Conservation (phyloP, 352 stramenopile genomes). For the Phytophthora pisi region DNA sequence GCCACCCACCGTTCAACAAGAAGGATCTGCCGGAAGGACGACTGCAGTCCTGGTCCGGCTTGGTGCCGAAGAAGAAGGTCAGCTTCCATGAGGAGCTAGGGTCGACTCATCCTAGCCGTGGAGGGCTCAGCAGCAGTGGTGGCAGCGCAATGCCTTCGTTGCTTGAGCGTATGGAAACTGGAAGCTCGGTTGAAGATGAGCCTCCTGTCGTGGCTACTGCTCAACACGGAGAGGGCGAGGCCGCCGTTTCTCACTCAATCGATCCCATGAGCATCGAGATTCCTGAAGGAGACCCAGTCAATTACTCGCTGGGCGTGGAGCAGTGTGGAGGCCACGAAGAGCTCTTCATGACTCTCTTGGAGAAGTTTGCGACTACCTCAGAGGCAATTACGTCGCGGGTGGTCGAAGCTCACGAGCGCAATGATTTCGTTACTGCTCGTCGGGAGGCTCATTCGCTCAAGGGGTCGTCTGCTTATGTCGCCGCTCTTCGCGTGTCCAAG, state of each 20-base stretch:
- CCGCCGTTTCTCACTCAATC: conserved; percentile 16
- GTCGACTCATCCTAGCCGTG: conserved; percentile 18
- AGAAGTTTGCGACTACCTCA: conserved; percentile 63
- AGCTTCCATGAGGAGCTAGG: conserved; percentile 35
- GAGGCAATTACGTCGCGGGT: conserved; percentile 56
- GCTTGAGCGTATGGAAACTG: conserved; percentile 34
- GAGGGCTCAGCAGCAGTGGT: conserved; percentile 19
- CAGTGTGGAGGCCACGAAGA: conserved; percentile 76
- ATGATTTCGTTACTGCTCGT: conserved; percentile 53
- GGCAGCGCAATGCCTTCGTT: conserved; percentile 30
- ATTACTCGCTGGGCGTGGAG: conserved; percentile 73
- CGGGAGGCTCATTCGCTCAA: conserved; percentile 82
- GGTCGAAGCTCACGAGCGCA: conserved; percentile 44
- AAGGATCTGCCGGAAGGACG: conserved; percentile 23
- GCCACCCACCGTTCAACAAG: conserved; percentile 54
- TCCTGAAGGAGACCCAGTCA: conserved; percentile 73
- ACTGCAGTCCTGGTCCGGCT: conserved; percentile 15
- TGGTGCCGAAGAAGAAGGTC: conserved; percentile 36
- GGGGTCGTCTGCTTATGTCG: conserved; percentile 76
- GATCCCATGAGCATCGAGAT: conserved; percentile 57
- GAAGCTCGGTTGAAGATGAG: conserved; percentile 24
- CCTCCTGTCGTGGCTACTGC: neutral
- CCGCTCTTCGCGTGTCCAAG: conserved; percentile 73
- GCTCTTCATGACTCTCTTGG: conserved; percentile 75
- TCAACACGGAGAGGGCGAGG: neutral